Evolutionary conservation across 1,284 basidiomycete species (phyloP), one percentile per base, ranked within the genome.

Genomic region (Ceraceosorus guamensis): DNA sequence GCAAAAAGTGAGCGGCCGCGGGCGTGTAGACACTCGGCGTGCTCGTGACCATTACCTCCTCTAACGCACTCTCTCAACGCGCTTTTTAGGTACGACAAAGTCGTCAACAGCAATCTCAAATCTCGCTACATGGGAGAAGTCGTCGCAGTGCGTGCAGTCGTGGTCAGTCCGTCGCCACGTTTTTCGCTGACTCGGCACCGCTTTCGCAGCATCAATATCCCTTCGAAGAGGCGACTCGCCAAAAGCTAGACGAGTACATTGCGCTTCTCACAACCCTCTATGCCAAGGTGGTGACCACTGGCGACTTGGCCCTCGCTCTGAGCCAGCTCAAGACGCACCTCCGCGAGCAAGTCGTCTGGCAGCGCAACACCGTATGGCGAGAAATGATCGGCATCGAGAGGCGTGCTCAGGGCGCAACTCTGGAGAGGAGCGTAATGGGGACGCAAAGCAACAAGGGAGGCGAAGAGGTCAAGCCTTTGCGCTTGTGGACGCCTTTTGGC

Each of bases 311-410:
- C 6, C 77, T 83, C 18, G 92, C 92, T 0, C 81, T 83, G 50
- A 84, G 87, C 62, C 89, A 96, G 73, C 83, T 98, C 50, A 85
- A 86, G 64, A 82, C 89, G 30, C 86, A 95, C 75, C 85, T 96
- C 55, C 85, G 92, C 33, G 93, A 98, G 57, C 77, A 80, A 62
- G 87, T 92, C 59, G 91, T 90, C 2, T 92, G 89, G 88, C 89
- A 93, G 71, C 84, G 90, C 47, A 89, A 93, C 70, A 93, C 89
- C 0, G 88, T 98, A 4, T 98, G 93, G 93, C 83, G 92, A 32
- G 89, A 93, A 77, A 97, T 98, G 93, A 91, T 98, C 66, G 87
- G 87, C 11, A 85, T 86, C 35, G 89, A 91, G 70, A 83, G 91
- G 5, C 56, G 73, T 13, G 75, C 73, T 1, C 70, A 72, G 55